These are phyloP conservation scores for Colletotrichum euphorbiae DNA, from an alignment of 2,329 filamentous ascomycete genomes.

Conservation along the genomic window DNA sequence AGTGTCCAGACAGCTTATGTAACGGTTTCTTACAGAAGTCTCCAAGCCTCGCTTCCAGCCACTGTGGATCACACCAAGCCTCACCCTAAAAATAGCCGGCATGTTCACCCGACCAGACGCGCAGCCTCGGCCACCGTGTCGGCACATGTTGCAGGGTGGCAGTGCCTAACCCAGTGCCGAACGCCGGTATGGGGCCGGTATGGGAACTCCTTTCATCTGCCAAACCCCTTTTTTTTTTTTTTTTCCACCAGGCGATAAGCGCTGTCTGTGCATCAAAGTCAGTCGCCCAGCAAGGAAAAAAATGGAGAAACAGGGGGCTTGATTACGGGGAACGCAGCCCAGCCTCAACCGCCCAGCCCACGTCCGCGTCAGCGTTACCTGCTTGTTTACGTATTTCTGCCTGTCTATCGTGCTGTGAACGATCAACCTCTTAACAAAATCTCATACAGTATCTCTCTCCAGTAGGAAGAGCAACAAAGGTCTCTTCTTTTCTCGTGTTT, in stretches of 20 bases:
- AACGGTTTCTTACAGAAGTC: neutral
- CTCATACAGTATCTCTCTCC: conserved; percentile 1
- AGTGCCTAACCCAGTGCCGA: conserved; percentile 25
- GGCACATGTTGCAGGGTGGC: conserved; percentile 30
- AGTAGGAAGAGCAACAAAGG: neutral
- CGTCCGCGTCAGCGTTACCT: conserved; percentile 33
- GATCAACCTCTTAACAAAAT: neutral
- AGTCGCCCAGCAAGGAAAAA: conserved; percentile 8
- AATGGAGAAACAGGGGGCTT: conserved; percentile 5
- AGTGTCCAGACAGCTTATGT: conserved; percentile 43
- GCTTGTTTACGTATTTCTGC: conserved; percentile 33
- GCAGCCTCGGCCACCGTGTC: conserved; percentile 14
- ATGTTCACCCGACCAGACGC: neutral
- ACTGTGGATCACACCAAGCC: neutral
- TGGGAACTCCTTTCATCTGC: conserved; percentile 28
- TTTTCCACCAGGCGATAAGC: conserved; percentile 1
- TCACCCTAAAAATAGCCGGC: conserved; percentile 9
- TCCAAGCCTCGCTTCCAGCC: neutral
- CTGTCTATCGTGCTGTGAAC: neutral
- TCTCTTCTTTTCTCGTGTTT: neutral
- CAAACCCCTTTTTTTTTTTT: conserved; percentile 11
- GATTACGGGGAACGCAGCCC: conserved; percentile 30
- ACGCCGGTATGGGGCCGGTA: conserved; percentile 15
- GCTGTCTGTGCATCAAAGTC: conserved; percentile 28
- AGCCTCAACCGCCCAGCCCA: conserved; percentile 36